phyloP scores from a whole-genome alignment of 768 basidiomycete species.

The Xerocomus brunneocitrinus region DNA sequence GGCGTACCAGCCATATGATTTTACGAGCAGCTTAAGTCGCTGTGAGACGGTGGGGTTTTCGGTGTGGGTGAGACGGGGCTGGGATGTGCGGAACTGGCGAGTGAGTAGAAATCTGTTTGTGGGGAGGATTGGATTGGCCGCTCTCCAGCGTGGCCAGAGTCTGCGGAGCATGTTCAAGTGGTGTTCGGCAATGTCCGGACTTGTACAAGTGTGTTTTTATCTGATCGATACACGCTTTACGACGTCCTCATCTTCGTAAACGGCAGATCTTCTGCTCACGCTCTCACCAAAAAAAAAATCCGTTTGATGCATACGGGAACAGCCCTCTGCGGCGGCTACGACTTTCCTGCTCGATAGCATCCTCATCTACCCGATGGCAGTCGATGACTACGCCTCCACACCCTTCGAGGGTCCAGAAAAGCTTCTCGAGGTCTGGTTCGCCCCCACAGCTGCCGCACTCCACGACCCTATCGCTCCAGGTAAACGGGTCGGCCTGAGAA shows the following conservation, averaged over 20 bases:
- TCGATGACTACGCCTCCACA: slow-evolving; percentile 31
- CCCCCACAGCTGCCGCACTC: slow-evolving; percentile 63
- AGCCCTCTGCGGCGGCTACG: slow-evolving; percentile 33
- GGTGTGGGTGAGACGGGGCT: slow-evolving; percentile 33
- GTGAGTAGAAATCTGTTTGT: slow-evolving; percentile 23
- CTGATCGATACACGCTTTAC: slow-evolving; percentile 4
- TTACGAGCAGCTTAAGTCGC: slow-evolving; percentile 77
- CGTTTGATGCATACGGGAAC: slow-evolving; percentile 44
- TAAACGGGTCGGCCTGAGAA: slow-evolving; percentile 66
- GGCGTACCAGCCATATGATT: slow-evolving; percentile 94
- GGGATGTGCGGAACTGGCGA: slow-evolving; percentile 46
- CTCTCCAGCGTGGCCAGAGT: slow-evolving; percentile 43
- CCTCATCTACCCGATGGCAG: slow-evolving; percentile 21
- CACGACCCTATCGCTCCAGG: slow-evolving; percentile 38
- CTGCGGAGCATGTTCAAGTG: slow-evolving; percentile 33
- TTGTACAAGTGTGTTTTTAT: neutral
- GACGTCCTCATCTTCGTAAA: slow-evolving; percentile 13
- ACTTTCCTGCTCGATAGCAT: slow-evolving; percentile 48
- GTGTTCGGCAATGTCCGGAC: neutral
- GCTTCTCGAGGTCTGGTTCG: slow-evolving; percentile 96
- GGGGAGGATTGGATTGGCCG: slow-evolving; percentile 47
- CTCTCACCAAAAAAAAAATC: slow-evolving; percentile 17
- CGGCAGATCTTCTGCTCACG: slow-evolving; percentile 14
- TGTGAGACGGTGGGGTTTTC: slow-evolving; percentile 57
- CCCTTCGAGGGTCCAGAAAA: slow-evolving; percentile 95